These are phyloP conservation scores for Petunia hybrid DNA, from an alignment of 305 asterid genomes.

Conservation along the genomic window DNA sequence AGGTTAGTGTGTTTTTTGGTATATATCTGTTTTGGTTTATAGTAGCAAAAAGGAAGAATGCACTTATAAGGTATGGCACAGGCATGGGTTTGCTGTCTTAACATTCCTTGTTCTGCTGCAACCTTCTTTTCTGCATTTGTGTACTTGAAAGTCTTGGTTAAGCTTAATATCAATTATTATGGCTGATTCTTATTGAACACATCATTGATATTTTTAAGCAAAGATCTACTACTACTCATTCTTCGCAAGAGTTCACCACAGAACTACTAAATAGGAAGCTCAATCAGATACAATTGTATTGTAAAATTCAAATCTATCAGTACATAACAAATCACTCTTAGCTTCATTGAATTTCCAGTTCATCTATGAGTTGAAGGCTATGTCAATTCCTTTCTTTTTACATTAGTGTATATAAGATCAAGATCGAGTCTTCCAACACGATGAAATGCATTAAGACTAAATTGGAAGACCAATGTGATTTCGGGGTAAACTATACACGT, in stretches of 20 bases:
- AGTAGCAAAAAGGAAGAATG: neutral
- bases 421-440: neutral
- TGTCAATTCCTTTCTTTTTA: neutral
- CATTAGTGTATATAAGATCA: neutral
- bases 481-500: neutral
- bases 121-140: slow-evolving; percentile 22
- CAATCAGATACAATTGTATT: neutral
- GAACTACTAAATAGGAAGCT: neutral
- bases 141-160: slow-evolving; percentile 10
- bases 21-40: neutral
- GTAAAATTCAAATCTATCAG: neutral
- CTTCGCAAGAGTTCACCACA: neutral
- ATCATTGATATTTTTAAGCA: neutral
- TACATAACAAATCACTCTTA: neutral
- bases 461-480: neutral
- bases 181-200: slow-evolving; percentile 1
- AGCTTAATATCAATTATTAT: neutral
- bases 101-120: slow-evolving; percentile 22
- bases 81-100: neutral
- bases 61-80: neutral
- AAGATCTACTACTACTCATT: neutral
- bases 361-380: neutral
- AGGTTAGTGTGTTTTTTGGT: slow-evolving; percentile 21
- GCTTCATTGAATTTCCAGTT: neutral
- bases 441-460: neutral